Base-by-base conservation (phyloP, 805 yeast species). In the Scheffersomyces amazonensis region DNA sequence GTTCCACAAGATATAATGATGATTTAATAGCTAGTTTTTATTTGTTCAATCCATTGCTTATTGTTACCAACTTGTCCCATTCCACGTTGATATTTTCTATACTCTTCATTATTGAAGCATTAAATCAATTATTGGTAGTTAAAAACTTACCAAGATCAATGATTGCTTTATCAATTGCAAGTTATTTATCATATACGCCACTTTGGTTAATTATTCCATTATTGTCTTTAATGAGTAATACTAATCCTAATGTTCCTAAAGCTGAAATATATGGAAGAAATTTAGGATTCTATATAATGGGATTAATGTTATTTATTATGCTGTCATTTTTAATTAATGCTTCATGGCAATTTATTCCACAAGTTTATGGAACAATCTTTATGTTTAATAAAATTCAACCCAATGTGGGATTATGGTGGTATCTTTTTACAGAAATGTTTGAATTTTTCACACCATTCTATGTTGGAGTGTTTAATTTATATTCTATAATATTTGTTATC, bases 371-470 rank as follows among this genome's bases (percentile, higher is more conserved):
- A 12, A 69, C 78, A 3, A 61, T 76, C 5, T 53, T 87, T 5
- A 65, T 68, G 17, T 82, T 87, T 50, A 72, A 72, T 27, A 90
- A 87, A 46, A 78, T 89, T 43, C 72, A 81, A 4, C 99, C 99
- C 19, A 93, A 93, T 61, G 60, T 93, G 47, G 99, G 99, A 0
- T 68, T 93, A 16, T 93, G 99, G 99, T 93, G 99, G 99, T 93
- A 93, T 66, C 81, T 90, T 52, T 93, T 93, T 69, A 85, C 91
- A 30, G 99, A 93, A 61, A 86, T 93, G 79, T 93, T 93, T 63
- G 93, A 84, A 39, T 85, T 81, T 55, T 93, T 91, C 71, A 75
- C 83, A 20, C 80, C 87, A 16, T 89, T 93, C 53, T 93, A 86
- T 69, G 65, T 82, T 28, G 81, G 88, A 9, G 82, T 89, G 16